Evolutionary conservation across 2,329 filamentous ascomycete species (phyloP), one percentile per base, ranked within the genome.

Genomic region (Exophiala dermatitidis): DNA sequence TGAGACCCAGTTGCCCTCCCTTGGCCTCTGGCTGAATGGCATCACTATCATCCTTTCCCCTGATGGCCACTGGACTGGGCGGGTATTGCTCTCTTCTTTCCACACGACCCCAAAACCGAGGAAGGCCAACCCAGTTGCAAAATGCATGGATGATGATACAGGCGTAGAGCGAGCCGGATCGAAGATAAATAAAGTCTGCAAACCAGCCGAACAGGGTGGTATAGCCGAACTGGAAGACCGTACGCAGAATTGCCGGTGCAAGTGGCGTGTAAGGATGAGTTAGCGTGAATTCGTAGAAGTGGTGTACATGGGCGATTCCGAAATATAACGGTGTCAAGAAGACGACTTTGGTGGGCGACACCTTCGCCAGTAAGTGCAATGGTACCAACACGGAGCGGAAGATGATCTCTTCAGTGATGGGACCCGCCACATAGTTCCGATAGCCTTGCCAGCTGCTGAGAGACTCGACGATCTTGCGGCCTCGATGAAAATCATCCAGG

Each of bases 201-300:
- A 93, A 95, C 70, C 89, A 90, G 57, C 93, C 93, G 65, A 98
- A 98, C 3, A 97, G 70, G 4, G 88, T 90, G 0, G 93, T 98
- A 70, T 95, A 98, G 3, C 79, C 76, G 64, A 98, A 85, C 67
- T 97, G 93, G 60, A 97, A 78, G 7, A 90, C 60, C 1, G 88
- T 89, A 46, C 88, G 83, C 30, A 86, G 66, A 4, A 93, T 65
- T 4, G 85, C 82, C 1, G 80, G 76, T 1, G 77, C 60, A 8
- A 84, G 65, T 0, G 87, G 80, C 1, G 85, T 82, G 58, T 81
- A 76, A 5, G 88, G 88, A 63, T 94, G 82, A 1, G 86, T 88
- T 53, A 95, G 76, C 52, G 86, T 80, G 70, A 95, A 95, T 72
- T 97, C 93, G 73, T 95, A 95, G 68, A 95, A 89, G 72, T 98